Base-by-base conservation (phyloP, 768 basidiomycete genomes). In the Lentinula guzmanii region DNA sequence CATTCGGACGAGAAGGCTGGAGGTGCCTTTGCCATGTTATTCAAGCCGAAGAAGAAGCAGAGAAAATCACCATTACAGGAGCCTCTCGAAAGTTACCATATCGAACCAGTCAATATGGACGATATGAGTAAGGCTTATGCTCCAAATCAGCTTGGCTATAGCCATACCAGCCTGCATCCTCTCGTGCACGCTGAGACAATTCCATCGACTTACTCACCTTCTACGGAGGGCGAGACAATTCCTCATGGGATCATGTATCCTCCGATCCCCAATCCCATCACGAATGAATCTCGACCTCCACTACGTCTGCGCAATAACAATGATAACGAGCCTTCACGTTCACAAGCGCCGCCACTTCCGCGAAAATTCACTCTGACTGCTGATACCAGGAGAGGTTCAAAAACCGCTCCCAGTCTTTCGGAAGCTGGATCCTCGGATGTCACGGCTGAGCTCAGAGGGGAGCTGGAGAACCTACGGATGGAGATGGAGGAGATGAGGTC, bases 401-500 rank as follows among this genome's bases (percentile, higher is more conserved):
- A 39, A 16, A 9, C 33, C 6, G 18, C 16, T 0, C 7, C 33
- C 8, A 18, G 33, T 46, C 16, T 28, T 21, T 50, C 31, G 4
- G 58, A 59, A 51, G 34, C 50, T 59, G 24, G 28, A 1, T n/a
- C 35, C 8, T 54, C 57, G 28, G 61, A 58, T 51, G 21, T 21
- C 39, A 50, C 63, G 15, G 35, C 57, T 13, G 33, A 52, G 31
- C 41, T 62, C 15, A 58, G 61, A 34, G 52, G 41, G n/a, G 64
- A 65, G 53, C 58, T 65, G 18, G 61, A 65, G 21, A 62, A 50
- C 60, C 51, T 65, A 28, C 35, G 64, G 21, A 50, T 61, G 37
- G 64, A 65, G 39, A 65, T 65, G 62, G 61, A 62, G 37, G 61
- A 65, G 33, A 62, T 65, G 45, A 51, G 64, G 15, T 43, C 63